Evolutionary conservation across 2,329 filamentous ascomycete species (phyloP).

Genomic region (Colletotrichum eleusines): DNA sequence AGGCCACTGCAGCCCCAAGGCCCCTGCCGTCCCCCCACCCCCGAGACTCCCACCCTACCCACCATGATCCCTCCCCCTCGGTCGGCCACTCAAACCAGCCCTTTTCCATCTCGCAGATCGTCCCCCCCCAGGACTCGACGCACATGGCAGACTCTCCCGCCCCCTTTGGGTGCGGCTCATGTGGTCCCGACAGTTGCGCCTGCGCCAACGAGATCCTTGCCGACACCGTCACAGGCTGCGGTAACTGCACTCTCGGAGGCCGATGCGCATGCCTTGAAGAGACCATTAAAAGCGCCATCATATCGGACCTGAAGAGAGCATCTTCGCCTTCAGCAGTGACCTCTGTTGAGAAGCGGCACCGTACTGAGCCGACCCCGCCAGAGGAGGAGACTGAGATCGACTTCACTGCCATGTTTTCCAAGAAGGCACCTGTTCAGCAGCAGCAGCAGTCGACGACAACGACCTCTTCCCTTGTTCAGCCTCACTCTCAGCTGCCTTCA

Average conservation of each 20-base stretch:
- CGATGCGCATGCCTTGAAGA: constrained; percentile 75
- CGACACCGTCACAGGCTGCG: constrained; percentile 70
- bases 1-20: constrained; percentile 44
- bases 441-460: constrained; percentile 30
- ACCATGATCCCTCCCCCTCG: constrained; percentile 46
- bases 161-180: constrained; percentile 67
- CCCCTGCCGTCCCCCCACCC: constrained; percentile 41
- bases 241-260: constrained; percentile 71
- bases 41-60: constrained; percentile 28
- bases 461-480: constrained; percentile 37
- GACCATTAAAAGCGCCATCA: constrained; percentile 64
- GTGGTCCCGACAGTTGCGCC: constrained; percentile 64
- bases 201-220: constrained; percentile 71
- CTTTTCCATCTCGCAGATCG: constrained; percentile 69
- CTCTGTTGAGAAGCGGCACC: constrained; percentile 68
- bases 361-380: constrained; percentile 59
- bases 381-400: constrained; percentile 78
- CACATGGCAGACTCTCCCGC: constrained; percentile 50
- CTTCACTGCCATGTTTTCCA: constrained; percentile 76
- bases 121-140: constrained; percentile 63
- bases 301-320: constrained; percentile 64
- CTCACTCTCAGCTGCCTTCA: constrained; percentile 52
- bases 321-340: constrained; percentile 57
- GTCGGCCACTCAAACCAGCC: constrained; percentile 54
- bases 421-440: constrained; percentile 53